Base-by-base conservation (phyloP, 768 basidiomycete species). In the Termitomyces sp. region DNA sequence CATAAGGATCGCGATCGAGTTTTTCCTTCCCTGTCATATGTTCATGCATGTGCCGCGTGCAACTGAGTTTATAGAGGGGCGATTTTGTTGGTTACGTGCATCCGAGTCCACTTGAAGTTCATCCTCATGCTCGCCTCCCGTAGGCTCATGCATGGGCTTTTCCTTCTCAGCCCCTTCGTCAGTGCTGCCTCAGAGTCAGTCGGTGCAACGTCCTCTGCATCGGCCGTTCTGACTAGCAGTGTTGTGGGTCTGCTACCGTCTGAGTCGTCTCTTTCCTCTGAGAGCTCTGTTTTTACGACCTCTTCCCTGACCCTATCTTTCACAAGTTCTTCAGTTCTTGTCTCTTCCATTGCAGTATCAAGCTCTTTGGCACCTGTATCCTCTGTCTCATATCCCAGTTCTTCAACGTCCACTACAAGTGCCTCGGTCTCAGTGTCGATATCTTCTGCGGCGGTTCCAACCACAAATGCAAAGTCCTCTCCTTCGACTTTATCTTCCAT, bases 91-190 rank as follows among this genome's bases (percentile, higher is more conserved):
- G n/a, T 39, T 46, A 29, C 52, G 41, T 57, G 24, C 51, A 34
- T 52, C n/a, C n/a, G n/a, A n/a, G n/a, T n/a, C 41, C 47, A 26
- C 31, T 39, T 26, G 14, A 24, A 48, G 27, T 32, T n/a, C 34
- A 52, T 56, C 39, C 51, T 37, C 42, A 60, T 63, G 62, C 50
- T 63, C 34, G 43, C 55, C 58, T 51, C 56, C 31, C 34, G 27
- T 43, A 55, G 59, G 41, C 50, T 60, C 24, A 48, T 46, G 32
- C 52, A 57, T 42, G 61, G 53, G 7, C 59, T 63, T 43, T 18
- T 63, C 34, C 51, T 60, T 53, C 61, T 63, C 48, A 48, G 46
- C 24, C 58, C 61, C 27, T 51, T 56, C 22, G 59, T 60, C n/a
- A 39, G 20, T 31, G 59, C 61, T 27, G 48, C 59, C 9, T 42